phyloP scores from a whole-genome alignment of 73 alveolate genomes.

The Paraurostyla sp. region DNA sequence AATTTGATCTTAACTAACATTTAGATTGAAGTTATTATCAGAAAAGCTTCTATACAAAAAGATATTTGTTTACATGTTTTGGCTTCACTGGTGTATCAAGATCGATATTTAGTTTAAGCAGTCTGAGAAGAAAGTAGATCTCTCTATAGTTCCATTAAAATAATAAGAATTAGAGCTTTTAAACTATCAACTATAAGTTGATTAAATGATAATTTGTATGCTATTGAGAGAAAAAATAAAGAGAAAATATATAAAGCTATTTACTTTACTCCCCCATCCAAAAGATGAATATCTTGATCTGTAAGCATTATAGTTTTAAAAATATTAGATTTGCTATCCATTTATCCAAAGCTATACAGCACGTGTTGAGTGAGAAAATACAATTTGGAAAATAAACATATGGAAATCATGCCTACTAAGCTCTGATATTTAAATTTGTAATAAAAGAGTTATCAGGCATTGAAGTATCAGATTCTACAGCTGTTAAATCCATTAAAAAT shows the following conservation, averaged over 20 bases:
- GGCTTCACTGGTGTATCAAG: conserved; percentile 1
- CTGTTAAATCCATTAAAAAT: neutral
- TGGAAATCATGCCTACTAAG: neutral
- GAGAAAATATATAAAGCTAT: conserved; percentile 32
- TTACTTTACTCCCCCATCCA: neutral
- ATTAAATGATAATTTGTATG: neutral
- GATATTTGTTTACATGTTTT: conserved; percentile 29
- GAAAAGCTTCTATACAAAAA: neutral
- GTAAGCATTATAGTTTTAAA: neutral
- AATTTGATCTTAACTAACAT: neutral
- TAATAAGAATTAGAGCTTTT: no score
- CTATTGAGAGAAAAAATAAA: conserved; percentile 29
- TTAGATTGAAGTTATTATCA: neutral
- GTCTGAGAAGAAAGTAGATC: no score
- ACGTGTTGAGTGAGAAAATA: neutral
- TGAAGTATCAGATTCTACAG: conserved; percentile 42
- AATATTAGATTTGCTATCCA: neutral
- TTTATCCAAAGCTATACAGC: conserved; percentile 6
- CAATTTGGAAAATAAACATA: neutral
- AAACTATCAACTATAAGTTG: neutral
- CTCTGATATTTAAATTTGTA: neutral
- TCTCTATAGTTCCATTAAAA: no score
- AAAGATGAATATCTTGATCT: conserved; percentile 18
- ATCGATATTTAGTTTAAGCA: neutral
- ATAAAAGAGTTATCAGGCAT: conserved; percentile 24